Conservation (phyloP, 2,329 filamentous ascomycete genomes). For the Exophiala viscosa region DNA sequence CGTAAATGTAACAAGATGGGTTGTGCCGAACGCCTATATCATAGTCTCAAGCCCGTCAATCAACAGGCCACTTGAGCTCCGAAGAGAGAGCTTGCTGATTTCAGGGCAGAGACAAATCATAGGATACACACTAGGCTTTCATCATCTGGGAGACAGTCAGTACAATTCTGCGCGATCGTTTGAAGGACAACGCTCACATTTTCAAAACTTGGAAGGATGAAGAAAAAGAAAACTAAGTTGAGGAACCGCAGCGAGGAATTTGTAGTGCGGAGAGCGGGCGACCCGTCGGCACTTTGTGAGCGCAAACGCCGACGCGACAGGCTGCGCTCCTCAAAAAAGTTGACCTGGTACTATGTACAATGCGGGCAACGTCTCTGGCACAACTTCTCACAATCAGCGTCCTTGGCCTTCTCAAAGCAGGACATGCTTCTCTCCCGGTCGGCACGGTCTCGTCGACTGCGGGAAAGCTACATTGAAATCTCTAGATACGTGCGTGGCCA, state of each 20-base stretch:
- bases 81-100: constrained; percentile 75
- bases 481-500: constrained; percentile 35
- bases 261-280: constrained; percentile 5
- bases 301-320: background rate
- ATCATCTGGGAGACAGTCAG: constrained; percentile 48
- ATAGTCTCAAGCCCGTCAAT: constrained; percentile 60
- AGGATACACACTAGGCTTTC: constrained; percentile 96
- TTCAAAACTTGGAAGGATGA: constrained; percentile 99
- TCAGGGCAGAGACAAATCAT: constrained; percentile 72
- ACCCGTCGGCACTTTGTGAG: constrained; percentile 12
- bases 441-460: constrained; percentile 27
- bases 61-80: constrained; percentile 84
- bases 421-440: constrained; percentile 11
- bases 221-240: constrained; percentile 55
- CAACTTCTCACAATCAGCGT: background rate
- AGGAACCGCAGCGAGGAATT: constrained; percentile 30
- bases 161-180: background rate
- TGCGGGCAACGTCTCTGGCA: background rate
- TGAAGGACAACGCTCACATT: constrained; percentile 65
- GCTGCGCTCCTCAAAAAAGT: background rate
- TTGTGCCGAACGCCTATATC: constrained; percentile 99
- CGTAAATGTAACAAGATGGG: constrained; percentile 92
- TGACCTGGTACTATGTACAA: background rate
- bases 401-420: background rate
- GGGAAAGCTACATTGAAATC: constrained; percentile 37